Percentiles rank a stretch among this genome's conserved stretches.
Evolutionary conservation across 2,329 filamentous ascomycete species (phyloP).

Genomic region (Fusarium virguliforme): DNA sequence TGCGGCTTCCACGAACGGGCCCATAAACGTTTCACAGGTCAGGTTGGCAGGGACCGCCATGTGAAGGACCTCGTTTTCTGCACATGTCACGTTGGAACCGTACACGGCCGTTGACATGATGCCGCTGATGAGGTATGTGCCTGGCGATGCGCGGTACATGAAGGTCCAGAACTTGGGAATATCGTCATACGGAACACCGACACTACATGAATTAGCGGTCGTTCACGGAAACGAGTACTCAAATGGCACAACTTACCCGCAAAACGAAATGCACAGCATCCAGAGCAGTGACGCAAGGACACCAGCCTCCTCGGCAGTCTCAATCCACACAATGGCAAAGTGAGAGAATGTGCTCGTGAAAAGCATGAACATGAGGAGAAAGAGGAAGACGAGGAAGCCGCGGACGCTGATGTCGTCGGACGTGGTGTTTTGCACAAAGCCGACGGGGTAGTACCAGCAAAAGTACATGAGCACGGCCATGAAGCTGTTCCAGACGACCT

Average conservation of each 20-base stretch:
- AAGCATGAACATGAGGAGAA: constrained; percentile 49
- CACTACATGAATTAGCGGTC: constrained; percentile 57
- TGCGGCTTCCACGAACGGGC: constrained; percentile 57
- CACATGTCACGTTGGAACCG: constrained; percentile 45
- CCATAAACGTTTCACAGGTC: constrained; percentile 69
- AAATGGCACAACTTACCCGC: constrained; percentile 43
- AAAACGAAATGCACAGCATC: constrained; percentile 50
- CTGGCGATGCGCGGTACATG: constrained; percentile 78
- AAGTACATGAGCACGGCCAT: constrained; percentile 49
- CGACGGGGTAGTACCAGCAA: constrained; percentile 52
- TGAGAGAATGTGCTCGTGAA: constrained; percentile 51
- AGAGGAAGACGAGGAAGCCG: constrained; percentile 49
- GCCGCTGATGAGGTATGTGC: constrained; percentile 78
- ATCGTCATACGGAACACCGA: constrained; percentile 70
- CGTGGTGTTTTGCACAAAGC: constrained; percentile 49
- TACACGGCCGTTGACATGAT: constrained; percentile 62
- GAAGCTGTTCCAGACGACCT: constrained; percentile 46
- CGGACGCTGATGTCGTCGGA: constrained; percentile 42
- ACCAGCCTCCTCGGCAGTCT: constrained; percentile 46
- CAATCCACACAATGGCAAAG: constrained; percentile 46
- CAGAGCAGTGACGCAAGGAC: constrained; percentile 59
- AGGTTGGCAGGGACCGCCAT: constrained; percentile 68
- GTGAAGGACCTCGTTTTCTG: constrained; percentile 64
- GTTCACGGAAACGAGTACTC: constrained; percentile 42
- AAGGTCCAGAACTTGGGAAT: constrained; percentile 81